These are phyloP conservation scores for Gentiana straminea DNA, from an alignment of 257 asterid species.

Conservation along the genomic window DNA sequence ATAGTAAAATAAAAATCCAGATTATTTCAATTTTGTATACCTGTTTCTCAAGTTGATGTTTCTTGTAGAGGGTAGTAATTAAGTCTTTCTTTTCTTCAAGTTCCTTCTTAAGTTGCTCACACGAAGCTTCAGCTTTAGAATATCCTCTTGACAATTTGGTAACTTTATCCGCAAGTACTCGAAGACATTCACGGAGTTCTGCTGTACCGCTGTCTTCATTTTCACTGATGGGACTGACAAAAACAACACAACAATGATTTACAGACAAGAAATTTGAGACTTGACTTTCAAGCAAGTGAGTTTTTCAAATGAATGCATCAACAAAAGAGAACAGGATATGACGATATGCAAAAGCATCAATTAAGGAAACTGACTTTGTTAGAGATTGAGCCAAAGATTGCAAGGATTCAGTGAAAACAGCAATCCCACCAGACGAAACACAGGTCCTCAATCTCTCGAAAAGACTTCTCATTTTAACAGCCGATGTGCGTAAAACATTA, in stretches of 20 bases:
- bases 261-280: neutral
- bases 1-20: neutral
- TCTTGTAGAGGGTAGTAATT: constrained; percentile 60
- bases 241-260: no score
- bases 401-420: constrained; percentile 56
- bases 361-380: constrained; percentile 19
- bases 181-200: constrained; percentile 73
- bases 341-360: neutral
- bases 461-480: constrained; percentile 71
- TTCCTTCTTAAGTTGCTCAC: constrained; percentile 58
- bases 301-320: no score
- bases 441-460: constrained; percentile 77
- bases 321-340: no score
- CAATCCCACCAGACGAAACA: constrained; percentile 51
- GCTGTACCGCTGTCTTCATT: constrained; percentile 62
- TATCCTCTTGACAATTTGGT: constrained; percentile 52
- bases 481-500: constrained; percentile 78
- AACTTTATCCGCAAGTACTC: constrained; percentile 80
- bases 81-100: constrained; percentile 78
- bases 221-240: constrained; percentile 49
- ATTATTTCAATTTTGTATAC: constrained; percentile 13
- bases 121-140: constrained; percentile 64
- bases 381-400: constrained; percentile 62
- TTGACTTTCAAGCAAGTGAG: neutral
- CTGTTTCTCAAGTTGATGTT: constrained; percentile 95